Base-by-base conservation (phyloP, 2,329 filamentous ascomycete genomes). In the Blastomyces percursus region DNA sequence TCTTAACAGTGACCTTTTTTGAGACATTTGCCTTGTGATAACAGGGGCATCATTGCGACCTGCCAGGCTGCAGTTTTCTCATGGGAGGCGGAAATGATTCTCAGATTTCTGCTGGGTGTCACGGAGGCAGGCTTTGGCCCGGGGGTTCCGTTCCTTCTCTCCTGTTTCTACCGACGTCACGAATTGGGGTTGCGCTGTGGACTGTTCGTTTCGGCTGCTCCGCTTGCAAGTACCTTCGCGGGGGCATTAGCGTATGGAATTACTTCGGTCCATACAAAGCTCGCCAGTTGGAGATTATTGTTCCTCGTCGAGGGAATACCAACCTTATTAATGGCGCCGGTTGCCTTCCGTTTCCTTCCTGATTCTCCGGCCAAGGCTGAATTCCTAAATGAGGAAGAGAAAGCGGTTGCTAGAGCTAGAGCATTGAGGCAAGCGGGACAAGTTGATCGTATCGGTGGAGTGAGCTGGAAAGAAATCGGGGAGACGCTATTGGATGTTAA, bases 211-310 rank as follows among this genome's bases (percentile, higher is more conserved):
- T 76, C 78, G 24, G 77, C 77, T 0, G 85, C 86, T 0, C 86
- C 86, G 1, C 80, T 96, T 3, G 90, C 91, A 1, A 94, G 90
- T 51, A 87, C 86, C 1, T 92, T 95, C 71, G 89, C 90, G 0
- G 86, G 86, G 1, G 85, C 84, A 2, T 76, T 87, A 6, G 85
- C 85, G 1, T 87, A 85, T 63, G 84, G 81, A 4, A 87, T 89
- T 70, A 85, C 84, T 9, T 82, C 82, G 35, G 83, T 85, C 14
- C 78, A 81, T 67, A 76, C 79, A 2, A 71, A 77, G 19, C 72
- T 89, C 52, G 80, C 82, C 2, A 83, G 80, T 62, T 91, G 88
- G 88, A 80, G 84, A 64, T 71, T 87, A 12, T 70, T 89, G 65
- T 85, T 87, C 71, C 74, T 88, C 6, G 82, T 88, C 6, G 86